A percentile compares a stretch with the other conserved stretches of the same genome.
Conservation (phyloP, 2,329 filamentous ascomycete species). For the Diaporthe longicolla region DNA sequence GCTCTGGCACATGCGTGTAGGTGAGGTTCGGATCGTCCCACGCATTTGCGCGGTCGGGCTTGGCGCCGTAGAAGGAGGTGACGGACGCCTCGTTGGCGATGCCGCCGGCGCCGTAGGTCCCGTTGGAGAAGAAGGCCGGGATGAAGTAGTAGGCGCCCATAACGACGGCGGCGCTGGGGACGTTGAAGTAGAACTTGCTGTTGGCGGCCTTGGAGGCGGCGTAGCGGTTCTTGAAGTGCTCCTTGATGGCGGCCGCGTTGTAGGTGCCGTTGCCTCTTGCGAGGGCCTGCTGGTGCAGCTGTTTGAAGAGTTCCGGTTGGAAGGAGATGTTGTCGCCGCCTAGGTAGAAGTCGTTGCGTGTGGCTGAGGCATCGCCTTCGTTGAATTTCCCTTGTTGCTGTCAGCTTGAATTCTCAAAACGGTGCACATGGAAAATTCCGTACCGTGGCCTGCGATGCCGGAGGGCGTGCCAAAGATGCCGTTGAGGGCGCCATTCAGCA, state of each 20-base stretch:
- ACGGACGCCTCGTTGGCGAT: conserved; percentile 44
- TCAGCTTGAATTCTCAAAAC: background rate
- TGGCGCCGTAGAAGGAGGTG: conserved; percentile 44
- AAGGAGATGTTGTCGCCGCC: conserved; percentile 46
- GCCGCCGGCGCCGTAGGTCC: conserved; percentile 41
- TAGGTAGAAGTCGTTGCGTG: conserved; percentile 43
- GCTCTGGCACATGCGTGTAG: conserved; percentile 42
- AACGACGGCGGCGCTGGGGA: conserved; percentile 40
- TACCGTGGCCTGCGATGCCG: conserved; percentile 41
- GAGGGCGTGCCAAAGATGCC: conserved; percentile 41
- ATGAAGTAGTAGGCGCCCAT: conserved; percentile 44
- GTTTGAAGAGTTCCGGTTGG: conserved; percentile 43
- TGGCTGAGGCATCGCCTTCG: conserved; percentile 43
- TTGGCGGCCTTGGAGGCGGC: conserved; percentile 40
- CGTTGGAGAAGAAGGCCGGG: conserved; percentile 43
- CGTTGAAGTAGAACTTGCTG: conserved; percentile 44
- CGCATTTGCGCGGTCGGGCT: conserved; percentile 33
- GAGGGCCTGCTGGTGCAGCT: conserved; percentile 44
- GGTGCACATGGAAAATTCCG: background rate
- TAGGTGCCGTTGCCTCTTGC: conserved; percentile 41
- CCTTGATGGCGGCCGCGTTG: conserved; percentile 41
- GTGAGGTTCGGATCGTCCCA: conserved; percentile 39
- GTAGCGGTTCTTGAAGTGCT: conserved; percentile 43
- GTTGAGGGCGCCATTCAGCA: conserved; percentile 40
- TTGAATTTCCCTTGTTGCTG: conserved; percentile 33